A percentile compares a stretch with the other conserved stretches of the same genome.
Conservation (phyloP, 2,329 filamentous ascomycete species). For the Epicoccum sorghinum region DNA sequence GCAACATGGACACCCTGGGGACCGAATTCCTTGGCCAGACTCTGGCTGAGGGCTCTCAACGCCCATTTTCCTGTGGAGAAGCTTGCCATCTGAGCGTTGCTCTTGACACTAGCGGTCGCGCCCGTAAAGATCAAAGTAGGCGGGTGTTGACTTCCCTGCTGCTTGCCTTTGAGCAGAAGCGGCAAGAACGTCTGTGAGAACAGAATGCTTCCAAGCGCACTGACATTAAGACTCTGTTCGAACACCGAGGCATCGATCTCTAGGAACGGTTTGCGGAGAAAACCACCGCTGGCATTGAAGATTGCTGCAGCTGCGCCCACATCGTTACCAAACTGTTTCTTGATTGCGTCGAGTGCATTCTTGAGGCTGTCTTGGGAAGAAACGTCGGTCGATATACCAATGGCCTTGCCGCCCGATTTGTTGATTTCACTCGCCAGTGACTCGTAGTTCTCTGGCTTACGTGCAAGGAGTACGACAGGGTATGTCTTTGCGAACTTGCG, state of each 20-base stretch:
- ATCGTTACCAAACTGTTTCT: constrained; percentile 62
- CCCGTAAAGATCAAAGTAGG: constrained; percentile 86
- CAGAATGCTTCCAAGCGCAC: constrained; percentile 68
- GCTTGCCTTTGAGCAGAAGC: constrained; percentile 67
- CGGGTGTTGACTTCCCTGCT: constrained; percentile 61
- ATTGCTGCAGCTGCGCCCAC: constrained; percentile 63
- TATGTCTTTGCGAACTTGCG: constrained; percentile 68
- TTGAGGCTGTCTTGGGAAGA: constrained; percentile 61
- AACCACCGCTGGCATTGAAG: constrained; percentile 70
- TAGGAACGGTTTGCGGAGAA: constrained; percentile 65
- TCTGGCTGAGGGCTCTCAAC: constrained; percentile 73
- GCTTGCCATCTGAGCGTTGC: constrained; percentile 69
- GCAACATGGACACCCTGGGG: constrained; percentile 83
- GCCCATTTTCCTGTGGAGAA: constrained; percentile 86
- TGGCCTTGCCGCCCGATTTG: constrained; percentile 67
- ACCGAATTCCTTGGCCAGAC: constrained; percentile 81
- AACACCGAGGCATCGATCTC: constrained; percentile 67
- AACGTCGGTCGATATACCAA: constrained; percentile 73
- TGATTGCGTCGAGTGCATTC: constrained; percentile 67
- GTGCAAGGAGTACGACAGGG: constrained; percentile 76
- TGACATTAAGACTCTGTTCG: constrained; percentile 54
- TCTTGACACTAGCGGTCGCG: constrained; percentile 79
- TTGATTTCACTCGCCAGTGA: constrained; percentile 74
- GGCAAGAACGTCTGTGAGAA: constrained; percentile 78
- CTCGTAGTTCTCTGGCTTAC: constrained; percentile 68